Evolutionary conservation across 345 rosid species (phyloP).

Genomic region (Dipteronia dyeriana): DNA sequence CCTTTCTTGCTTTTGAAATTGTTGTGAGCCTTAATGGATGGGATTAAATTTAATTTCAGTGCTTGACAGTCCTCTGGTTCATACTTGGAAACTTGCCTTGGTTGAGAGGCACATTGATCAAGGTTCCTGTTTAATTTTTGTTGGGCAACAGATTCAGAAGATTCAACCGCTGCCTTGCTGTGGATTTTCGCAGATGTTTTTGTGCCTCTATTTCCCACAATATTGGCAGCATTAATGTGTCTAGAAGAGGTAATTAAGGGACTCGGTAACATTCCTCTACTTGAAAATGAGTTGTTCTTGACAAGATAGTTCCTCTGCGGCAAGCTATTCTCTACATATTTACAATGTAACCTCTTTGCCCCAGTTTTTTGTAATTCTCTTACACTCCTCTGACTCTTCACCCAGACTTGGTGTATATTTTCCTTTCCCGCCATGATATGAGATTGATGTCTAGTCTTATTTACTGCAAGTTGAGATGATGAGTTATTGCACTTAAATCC

Average conservation of each 20-base stretch:
- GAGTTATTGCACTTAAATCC: neutral
- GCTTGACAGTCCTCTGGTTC: neutral
- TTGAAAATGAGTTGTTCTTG: conserved; percentile 1
- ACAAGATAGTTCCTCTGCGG: conserved; percentile 9
- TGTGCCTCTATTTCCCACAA: neutral
- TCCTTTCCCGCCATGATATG: neutral
- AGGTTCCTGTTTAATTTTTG: neutral
- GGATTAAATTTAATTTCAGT: neutral
- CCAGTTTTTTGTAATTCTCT: conserved; percentile 3
- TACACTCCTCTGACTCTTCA: conserved; percentile 10
- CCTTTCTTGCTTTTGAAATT: conserved; percentile 5
- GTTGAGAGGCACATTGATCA: neutral
- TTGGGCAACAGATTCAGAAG: neutral
- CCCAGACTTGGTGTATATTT: neutral
- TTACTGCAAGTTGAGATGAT: neutral
- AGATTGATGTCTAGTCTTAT: neutral
- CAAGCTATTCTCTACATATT: neutral
- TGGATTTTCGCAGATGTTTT: neutral
- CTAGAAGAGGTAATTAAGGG: conserved; percentile 11
- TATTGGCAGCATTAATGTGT: neutral
- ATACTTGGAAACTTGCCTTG: neutral
- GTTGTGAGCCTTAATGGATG: neutral
- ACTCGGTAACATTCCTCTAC: conserved; percentile 9
- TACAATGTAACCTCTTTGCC: conserved; percentile 1
- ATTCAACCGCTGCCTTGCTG: neutral